Evolutionary conservation across 1,284 basidiomycete species (phyloP), one percentile per base, ranked within the genome.

Genomic region (Austroboletus rostrupii): DNA sequence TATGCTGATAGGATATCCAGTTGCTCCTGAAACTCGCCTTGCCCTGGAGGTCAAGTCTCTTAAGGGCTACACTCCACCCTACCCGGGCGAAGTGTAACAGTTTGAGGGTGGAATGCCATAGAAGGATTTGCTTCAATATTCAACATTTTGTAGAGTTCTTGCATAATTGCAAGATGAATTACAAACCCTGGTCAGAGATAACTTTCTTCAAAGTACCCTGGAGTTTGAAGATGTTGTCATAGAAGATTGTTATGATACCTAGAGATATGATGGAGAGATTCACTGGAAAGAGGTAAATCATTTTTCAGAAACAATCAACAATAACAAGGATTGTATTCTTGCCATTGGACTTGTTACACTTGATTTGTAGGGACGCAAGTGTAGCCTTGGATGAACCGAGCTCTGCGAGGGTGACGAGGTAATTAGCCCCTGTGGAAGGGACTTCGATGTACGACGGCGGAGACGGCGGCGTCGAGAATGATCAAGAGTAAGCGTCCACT

Each of bases 71-170:
- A n/a, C n/a, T n/a, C n/a, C n/a, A n/a, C n/a, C n/a, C n/a, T n/a
- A n/a, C n/a, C n/a, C n/a, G n/a, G n/a, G n/a, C n/a, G n/a, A n/a
- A n/a, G n/a, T n/a, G n/a, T n/a, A n/a, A n/a, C n/a, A n/a, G n/a
- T 73, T 43, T 75, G 60, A 0, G 66, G 70, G 39, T 72, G 67
- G 32, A 68, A 69, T 0, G 70, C 65, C 0, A 65, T 73, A 1
- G 61, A 70, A 0, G 56, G 43, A 21, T 56, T 61, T 10, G 31
- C 50, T 53, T 59, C 59, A 53, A 63, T 69, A 14, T 55, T 62
- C 4, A 68, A 52, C 5, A 60, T 43, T 23, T 47, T 43, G 36
- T 57, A 59, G 0, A 72, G 53, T 21, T 62, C 64, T 13, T 47
- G 23, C 47, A 66, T 70, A 73, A 66, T 16, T 57, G 47, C 0